Evolutionary conservation across 768 basidiomycete species (phyloP).

Genomic region (Exidia glandulosa): DNA sequence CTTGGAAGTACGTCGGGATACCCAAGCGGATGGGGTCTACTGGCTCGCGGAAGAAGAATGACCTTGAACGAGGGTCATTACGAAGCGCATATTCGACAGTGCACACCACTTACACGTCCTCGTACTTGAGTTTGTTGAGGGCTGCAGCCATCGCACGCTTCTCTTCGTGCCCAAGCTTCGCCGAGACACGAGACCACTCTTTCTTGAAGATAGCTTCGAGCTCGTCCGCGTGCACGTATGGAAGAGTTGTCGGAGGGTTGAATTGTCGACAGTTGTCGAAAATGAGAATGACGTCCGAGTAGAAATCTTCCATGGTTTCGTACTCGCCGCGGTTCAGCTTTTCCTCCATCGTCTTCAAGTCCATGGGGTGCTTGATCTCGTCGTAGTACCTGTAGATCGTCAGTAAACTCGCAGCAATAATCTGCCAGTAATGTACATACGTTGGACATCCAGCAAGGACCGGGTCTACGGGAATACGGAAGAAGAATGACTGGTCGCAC

Average conservation of each 20-base stretch:
- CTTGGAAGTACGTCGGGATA: conserved; percentile 81
- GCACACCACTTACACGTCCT: conserved; percentile 35
- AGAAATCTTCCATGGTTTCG: conserved; percentile 70
- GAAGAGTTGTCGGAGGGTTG: conserved; percentile 75
- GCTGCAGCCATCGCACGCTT: conserved; percentile 67
- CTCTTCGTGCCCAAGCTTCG: conserved; percentile 64
- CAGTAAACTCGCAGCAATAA: background rate
- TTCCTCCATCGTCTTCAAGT: conserved; percentile 68
- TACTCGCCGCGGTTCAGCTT: conserved; percentile 65
- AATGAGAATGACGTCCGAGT: conserved; percentile 68
- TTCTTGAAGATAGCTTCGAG: conserved; percentile 69
- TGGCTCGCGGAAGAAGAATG: conserved; percentile 58
- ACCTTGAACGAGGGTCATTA: conserved; percentile 4
- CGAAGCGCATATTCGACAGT: background rate
- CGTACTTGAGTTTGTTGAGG: conserved; percentile 57
- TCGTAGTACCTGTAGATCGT: conserved; percentile 63
- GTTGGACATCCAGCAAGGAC: conserved; percentile 78
- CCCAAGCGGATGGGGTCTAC: conserved; percentile 79
- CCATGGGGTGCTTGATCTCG: conserved; percentile 90
- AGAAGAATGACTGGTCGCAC: conserved; percentile 60
- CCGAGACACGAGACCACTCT: conserved; percentile 78
- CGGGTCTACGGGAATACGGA: conserved; percentile 77
- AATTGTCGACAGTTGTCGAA: conserved; percentile 87
- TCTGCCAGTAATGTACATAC: conserved; percentile 35
- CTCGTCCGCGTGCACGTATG: conserved; percentile 55